Percentiles rank a stretch among this genome's conserved stretches.
Conservation (phyloP, 345 rosid genomes). For the Brassica rapa region DNA sequence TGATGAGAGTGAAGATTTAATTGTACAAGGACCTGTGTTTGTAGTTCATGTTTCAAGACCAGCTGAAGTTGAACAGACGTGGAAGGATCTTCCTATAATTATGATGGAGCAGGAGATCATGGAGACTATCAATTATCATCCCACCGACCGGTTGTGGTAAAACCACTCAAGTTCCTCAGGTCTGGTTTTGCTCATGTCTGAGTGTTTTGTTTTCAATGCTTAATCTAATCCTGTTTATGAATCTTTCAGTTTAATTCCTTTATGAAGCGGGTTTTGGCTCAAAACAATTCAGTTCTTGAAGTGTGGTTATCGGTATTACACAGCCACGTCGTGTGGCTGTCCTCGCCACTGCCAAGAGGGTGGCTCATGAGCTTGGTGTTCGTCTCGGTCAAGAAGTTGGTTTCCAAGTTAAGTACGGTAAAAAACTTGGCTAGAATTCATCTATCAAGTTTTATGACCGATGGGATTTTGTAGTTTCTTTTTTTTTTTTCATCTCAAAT, state of each 20-base stretch:
- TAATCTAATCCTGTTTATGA: slow-evolving; percentile 8
- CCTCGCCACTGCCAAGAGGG: slow-evolving; percentile 88
- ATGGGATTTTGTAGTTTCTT: slow-evolving; percentile 49
- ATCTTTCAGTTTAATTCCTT: slow-evolving; percentile 59
- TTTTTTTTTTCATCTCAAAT: neutral
- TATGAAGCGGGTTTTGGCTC: slow-evolving; percentile 94
- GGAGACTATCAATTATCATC: neutral
- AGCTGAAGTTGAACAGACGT: neutral
- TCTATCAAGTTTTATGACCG: slow-evolving; percentile 92
- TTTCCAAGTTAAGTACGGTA: slow-evolving; percentile 89
- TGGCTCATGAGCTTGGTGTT: slow-evolving; percentile 87
- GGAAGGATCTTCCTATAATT: neutral
- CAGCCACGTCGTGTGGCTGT: slow-evolving; percentile 97
- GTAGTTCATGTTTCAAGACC: neutral
- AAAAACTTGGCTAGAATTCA: slow-evolving; percentile 67
- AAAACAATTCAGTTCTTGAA: slow-evolving; percentile 42
- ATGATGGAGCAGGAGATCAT: neutral
- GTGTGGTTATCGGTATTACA: slow-evolving; percentile 85
- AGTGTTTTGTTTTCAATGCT: neutral
- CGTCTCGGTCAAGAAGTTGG: slow-evolving; percentile 82
- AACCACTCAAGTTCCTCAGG: neutral
- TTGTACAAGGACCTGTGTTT: no score
- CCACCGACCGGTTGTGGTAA: neutral
- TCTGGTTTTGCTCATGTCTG: neutral
- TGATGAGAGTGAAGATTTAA: neutral